Percentiles rank a stretch among this genome's conserved stretches.
Conservation (phyloP, 192 early-diverging fungal species). For the Backusella australiensis region DNA sequence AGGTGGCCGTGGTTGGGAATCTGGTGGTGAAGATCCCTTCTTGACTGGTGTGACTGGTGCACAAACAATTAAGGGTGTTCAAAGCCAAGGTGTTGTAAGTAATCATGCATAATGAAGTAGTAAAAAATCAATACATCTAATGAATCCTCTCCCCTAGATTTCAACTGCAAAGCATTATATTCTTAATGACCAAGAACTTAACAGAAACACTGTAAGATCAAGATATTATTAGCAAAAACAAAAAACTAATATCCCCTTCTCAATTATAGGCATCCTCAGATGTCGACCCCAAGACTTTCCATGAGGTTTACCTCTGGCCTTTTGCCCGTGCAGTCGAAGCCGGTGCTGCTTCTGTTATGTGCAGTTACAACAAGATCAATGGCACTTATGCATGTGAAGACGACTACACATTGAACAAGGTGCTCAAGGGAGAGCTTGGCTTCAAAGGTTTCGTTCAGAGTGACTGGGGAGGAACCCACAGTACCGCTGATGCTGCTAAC, state of each 20-base stretch:
- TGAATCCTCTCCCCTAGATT: slow-evolving; percentile 11
- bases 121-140: neutral
- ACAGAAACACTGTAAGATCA: slow-evolving; percentile 17
- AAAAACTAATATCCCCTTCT: neutral
- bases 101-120: neutral
- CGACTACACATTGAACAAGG: slow-evolving; percentile 31
- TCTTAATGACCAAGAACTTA: slow-evolving; percentile 29
- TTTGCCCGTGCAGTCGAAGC: slow-evolving; percentile 54
- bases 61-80: slow-evolving; percentile 24
- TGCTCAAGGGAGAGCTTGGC: slow-evolving; percentile 49
- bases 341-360: slow-evolving; percentile 60
- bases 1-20: slow-evolving; percentile 23
- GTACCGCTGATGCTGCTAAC: slow-evolving; percentile 11
- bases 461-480: slow-evolving; percentile 49
- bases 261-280: slow-evolving; percentile 32
- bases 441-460: slow-evolving; percentile 53
- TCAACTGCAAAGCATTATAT: slow-evolving; percentile 33
- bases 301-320: slow-evolving; percentile 60
- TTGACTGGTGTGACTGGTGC: slow-evolving; percentile 17
- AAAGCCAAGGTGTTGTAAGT: slow-evolving; percentile 31
- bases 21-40: slow-evolving; percentile 34
- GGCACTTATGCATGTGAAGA: slow-evolving; percentile 53
- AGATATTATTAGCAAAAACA: neutral
- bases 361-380: slow-evolving; percentile 64
- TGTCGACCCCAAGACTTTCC: slow-evolving; percentile 53